These are phyloP conservation scores for Saturnispora ahearnii DNA, from an alignment of 805 yeast genomes.

Conservation along the genomic window DNA sequence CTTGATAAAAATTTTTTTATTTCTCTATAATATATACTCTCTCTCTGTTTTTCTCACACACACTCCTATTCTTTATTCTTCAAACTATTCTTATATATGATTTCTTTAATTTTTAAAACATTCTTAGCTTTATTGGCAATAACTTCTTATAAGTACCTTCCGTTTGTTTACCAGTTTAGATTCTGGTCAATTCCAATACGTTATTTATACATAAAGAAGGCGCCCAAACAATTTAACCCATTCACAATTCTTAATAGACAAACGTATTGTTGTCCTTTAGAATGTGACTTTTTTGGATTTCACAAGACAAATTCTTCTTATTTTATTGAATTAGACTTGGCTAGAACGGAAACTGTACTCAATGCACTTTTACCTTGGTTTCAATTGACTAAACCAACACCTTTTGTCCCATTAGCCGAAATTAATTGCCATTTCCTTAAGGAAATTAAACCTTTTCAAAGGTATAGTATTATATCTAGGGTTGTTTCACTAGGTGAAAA, in stretches of 20 bases:
- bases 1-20: neutral
- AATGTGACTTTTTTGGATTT: constrained; percentile 68
- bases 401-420: constrained; percentile 72
- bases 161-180: constrained; percentile 55
- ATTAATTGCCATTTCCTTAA: constrained; percentile 58
- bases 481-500: constrained; percentile 80
- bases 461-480: constrained; percentile 45
- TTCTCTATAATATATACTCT: neutral
- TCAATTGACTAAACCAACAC: constrained; percentile 26
- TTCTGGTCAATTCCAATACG: constrained; percentile 6
- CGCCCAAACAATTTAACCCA: neutral
- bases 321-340: constrained; percentile 70
- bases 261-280: constrained; percentile 53
- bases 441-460: constrained; percentile 63
- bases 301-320: constrained; percentile 88
- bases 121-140: constrained; percentile 3
- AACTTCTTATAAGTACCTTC: constrained; percentile 53
- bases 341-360: constrained; percentile 57
- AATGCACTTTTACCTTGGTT: constrained; percentile 34
- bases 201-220: neutral
- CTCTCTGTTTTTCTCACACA: neutral
- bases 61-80: neutral
- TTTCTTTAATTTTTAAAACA: neutral
- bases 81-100: neutral
- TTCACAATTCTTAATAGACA: constrained; percentile 10